phyloP scores from a whole-genome alignment of 352 stramenopile genomes.

The Phytophthora megakarya region DNA sequence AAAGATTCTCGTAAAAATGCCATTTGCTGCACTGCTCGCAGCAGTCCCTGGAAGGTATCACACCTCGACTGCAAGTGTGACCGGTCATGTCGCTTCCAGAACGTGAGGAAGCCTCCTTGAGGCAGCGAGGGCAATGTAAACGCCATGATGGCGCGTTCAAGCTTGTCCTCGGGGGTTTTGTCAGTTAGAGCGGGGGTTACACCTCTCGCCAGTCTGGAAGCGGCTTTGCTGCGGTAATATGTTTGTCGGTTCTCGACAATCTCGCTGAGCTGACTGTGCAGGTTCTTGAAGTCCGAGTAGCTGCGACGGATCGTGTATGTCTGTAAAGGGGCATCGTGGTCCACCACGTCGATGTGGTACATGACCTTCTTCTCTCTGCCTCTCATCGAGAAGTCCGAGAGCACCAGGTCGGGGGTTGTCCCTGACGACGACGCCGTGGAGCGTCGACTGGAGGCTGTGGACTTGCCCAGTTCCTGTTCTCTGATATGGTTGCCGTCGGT shows the following conservation, averaged over 20 bases:
- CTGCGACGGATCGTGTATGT: slow-evolving; percentile 88
- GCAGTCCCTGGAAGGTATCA: slow-evolving; percentile 74
- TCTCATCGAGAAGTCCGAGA: slow-evolving; percentile 73
- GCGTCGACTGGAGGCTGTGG: slow-evolving; percentile 41
- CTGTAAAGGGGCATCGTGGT: slow-evolving; percentile 69
- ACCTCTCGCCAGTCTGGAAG: slow-evolving; percentile 28
- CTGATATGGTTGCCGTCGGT: slow-evolving; percentile 24
- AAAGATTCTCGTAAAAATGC: slow-evolving; percentile 62
- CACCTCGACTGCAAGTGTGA: slow-evolving; percentile 74
- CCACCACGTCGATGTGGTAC: slow-evolving; percentile 88
- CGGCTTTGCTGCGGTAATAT: slow-evolving; percentile 52
- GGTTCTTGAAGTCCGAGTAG: slow-evolving; percentile 84
- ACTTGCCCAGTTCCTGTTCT: slow-evolving; percentile 30
- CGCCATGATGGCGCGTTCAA: slow-evolving; percentile 61
- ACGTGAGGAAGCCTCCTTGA: slow-evolving; percentile 74
- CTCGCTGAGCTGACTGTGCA: slow-evolving; percentile 70
- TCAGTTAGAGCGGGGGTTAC: slow-evolving; percentile 1
- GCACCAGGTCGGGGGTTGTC: slow-evolving; percentile 60
- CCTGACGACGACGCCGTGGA: slow-evolving; percentile 48
- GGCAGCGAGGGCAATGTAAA: slow-evolving; percentile 74
- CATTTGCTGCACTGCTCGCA: slow-evolving; percentile 70
- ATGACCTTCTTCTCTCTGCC: slow-evolving; percentile 82
- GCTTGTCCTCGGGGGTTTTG: slow-evolving; percentile 46
- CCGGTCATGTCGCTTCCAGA: slow-evolving; percentile 82
- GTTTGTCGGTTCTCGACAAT: slow-evolving; percentile 66